These are phyloP conservation scores for Sporothrix brasiliensis DNA, from an alignment of 2,329 filamentous ascomycete genomes.

Conservation along the genomic window DNA sequence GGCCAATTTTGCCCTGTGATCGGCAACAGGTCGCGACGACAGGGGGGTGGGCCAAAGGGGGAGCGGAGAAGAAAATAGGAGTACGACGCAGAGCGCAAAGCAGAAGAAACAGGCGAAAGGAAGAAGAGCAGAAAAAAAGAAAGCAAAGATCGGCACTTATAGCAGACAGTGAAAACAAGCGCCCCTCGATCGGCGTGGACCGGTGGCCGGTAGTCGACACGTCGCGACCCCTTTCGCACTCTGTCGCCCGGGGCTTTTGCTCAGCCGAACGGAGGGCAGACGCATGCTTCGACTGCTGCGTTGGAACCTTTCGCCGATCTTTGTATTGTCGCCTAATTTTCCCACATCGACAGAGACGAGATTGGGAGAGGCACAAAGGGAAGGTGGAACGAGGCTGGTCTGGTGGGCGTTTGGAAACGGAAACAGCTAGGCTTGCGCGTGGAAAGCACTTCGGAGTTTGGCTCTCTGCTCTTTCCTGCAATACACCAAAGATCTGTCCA, in stretches of 20 bases:
- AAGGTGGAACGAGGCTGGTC: conserved; percentile 5
- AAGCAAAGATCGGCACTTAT: neutral
- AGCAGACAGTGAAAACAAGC: neutral
- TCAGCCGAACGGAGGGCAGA: conserved; percentile 1
- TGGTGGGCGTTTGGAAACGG: neutral
- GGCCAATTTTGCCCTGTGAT: conserved; percentile 9
- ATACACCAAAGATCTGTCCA: conserved; percentile 13
- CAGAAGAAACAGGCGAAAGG: neutral
- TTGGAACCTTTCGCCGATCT: neutral
- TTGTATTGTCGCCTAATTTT: neutral
- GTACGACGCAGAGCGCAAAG: neutral
- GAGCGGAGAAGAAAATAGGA: conserved; percentile 18
- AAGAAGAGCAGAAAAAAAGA: neutral
- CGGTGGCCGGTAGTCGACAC: neutral
- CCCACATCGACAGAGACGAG: neutral
- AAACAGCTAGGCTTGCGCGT: conserved; percentile 6
- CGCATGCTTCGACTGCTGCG: neutral
- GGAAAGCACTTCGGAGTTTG: neutral
- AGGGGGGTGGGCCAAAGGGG: conserved; percentile 12
- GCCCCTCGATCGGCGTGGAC: neutral
- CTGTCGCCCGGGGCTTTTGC: conserved; percentile 5
- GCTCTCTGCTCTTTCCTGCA: neutral
- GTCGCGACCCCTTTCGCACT: neutral
- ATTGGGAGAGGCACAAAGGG: neutral
- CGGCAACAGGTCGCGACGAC: conserved; percentile 1